Evolutionary conservation across 495 filamentous ascomycete species (phyloP), one percentile per base, ranked within the genome.

Genomic region (Annulohypoxylon maeteangense): DNA sequence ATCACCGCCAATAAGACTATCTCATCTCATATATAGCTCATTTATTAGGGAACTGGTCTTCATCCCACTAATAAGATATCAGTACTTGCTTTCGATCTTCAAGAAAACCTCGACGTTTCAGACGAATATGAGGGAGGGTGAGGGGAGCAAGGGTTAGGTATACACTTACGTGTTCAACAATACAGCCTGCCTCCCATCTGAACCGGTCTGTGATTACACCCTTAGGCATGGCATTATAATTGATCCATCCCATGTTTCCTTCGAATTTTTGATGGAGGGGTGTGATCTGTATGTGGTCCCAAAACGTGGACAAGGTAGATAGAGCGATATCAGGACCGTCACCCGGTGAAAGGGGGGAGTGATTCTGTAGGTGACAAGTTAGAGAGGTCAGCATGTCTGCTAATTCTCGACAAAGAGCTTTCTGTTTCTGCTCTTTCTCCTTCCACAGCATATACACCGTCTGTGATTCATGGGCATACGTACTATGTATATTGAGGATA

Each of bases 11-110:
- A 40, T 47, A 47, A 22, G 16, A 18, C 16, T 47, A 22, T 16
- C 16, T 34, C 27, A 32, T n/a, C 27, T 45, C 20, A 5, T 29
- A 25, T 27, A 16, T 25, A 20, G 25, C 31, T 32, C 18, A 45
- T 12, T n/a, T 44, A 29, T 59, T 29, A 8, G 76, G 74, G 50
- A 71, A 77, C 29, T 65, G 70, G 67, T 77, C 76, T 6, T 75
- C 66, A 55, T 78, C 76, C 76, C 76, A 78, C 76, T 78, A 62
- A 38, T 20, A 25, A 32, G 12, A 23, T 38, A 32, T 57, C 20
- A 57, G 32, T n/a, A 36, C 12, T 25, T 11, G 4, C 16, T 25
- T 12, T 54, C 10, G 29, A 22, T 55, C 27, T 2, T 1, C 18
- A 38, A 27, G 18, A 18, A 40, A 34, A 58, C 31, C 27, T 10